Evolutionary conservation across 2,329 filamentous ascomycete species (phyloP).

Genomic region (Sporothrix brasiliensis): DNA sequence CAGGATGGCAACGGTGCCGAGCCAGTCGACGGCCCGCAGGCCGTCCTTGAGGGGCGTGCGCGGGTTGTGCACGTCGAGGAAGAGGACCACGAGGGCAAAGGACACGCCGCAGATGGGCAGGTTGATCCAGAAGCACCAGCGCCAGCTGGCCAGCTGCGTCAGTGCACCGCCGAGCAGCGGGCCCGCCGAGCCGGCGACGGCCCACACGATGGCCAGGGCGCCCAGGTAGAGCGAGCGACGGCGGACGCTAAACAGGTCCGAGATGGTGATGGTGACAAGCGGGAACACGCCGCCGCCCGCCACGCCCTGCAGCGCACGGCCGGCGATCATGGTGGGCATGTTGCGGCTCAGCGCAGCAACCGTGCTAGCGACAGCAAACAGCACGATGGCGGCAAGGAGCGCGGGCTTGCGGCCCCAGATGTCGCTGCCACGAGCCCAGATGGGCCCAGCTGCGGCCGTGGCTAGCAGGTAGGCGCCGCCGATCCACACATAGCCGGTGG

Average conservation of each 20-base stretch:
- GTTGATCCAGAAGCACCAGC: constrained; percentile 42
- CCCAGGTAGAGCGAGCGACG: constrained; percentile 49
- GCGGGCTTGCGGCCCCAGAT: constrained; percentile 44
- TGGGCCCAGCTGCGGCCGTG: constrained; percentile 41
- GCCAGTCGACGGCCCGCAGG: constrained; percentile 62
- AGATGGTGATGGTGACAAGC: constrained; percentile 41
- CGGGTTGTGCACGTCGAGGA: constrained; percentile 41
- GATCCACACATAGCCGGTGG: constrained; percentile 35
- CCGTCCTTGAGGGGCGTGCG: constrained; percentile 62
- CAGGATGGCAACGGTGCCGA: constrained; percentile 62
- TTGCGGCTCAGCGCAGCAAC: constrained; percentile 39
- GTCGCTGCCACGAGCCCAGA: constrained; percentile 44
- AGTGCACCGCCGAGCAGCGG: constrained; percentile 39
- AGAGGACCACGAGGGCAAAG: constrained; percentile 35
- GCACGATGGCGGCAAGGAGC: constrained; percentile 42
- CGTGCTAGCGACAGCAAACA: constrained; percentile 47
- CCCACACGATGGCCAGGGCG: constrained; percentile 48
- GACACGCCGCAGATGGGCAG: constrained; percentile 38
- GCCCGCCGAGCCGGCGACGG: constrained; percentile 42
- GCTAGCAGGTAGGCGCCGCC: constrained; percentile 35
- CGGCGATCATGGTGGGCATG: constrained; percentile 39
- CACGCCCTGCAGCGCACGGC: constrained; percentile 38
- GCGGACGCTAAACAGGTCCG: constrained; percentile 45
- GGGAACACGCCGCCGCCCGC: constrained; percentile 39
- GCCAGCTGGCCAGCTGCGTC: constrained; percentile 47